phyloP scores from a whole-genome alignment of 2,329 filamentous ascomycete genomes.

The Pseudogymnoascus verrucosus region DNA sequence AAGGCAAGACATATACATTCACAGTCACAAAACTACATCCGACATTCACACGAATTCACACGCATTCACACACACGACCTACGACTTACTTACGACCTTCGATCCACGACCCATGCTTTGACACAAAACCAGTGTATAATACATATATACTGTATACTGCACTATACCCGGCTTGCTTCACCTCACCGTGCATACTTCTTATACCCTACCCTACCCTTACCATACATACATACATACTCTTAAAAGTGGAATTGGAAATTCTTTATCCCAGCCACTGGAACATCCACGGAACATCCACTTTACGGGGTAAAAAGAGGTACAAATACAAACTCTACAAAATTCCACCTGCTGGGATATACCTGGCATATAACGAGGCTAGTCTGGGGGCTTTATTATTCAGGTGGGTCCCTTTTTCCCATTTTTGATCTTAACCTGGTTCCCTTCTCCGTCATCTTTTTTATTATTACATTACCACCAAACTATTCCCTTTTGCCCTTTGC shows the following conservation, averaged over 20 bases:
- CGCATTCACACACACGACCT: too few relatives aligned
- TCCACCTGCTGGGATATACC: neutral
- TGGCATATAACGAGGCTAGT: neutral
- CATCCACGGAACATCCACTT: neutral
- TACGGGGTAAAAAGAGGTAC: neutral
- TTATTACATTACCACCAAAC: neutral
- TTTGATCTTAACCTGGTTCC: neutral
- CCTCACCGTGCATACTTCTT: neutral
- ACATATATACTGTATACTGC: neutral
- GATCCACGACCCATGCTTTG: neutral
- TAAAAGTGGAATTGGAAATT: neutral
- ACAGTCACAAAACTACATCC: too few relatives aligned
- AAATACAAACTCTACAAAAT: neutral
- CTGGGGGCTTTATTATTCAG: neutral
- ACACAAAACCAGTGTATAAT: neutral
- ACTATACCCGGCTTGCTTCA: neutral
- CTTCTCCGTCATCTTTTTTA: neutral
- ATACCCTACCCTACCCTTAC: too few relatives aligned
- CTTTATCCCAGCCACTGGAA: neutral
- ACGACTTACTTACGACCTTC: too few relatives aligned
- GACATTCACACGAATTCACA: too few relatives aligned
- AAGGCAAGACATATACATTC: too few relatives aligned
- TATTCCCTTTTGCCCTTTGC: too few relatives aligned
- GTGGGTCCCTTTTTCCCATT: neutral
- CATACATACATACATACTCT: too few relatives aligned